These are phyloP conservation scores for Albugo candida DNA, from an alignment of 352 stramenopile genomes.

Conservation along the genomic window DNA sequence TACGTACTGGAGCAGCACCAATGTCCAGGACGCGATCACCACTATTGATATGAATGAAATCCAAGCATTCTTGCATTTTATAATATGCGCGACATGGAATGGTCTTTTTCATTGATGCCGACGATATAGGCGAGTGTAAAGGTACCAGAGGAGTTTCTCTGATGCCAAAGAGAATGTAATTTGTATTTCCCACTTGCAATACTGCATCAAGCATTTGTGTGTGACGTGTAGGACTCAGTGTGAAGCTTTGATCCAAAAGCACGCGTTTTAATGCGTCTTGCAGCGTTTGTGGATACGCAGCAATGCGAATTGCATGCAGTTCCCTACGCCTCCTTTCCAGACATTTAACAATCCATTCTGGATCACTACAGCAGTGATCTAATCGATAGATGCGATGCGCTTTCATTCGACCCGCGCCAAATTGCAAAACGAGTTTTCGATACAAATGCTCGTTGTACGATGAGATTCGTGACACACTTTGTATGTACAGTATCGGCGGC, in stretches of 20 bases:
- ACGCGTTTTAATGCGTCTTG: constrained; percentile 16
- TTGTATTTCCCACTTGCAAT: constrained; percentile 9
- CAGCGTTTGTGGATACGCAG: constrained; percentile 18
- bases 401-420: constrained; percentile 17
- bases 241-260: constrained; percentile 14
- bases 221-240: constrained; percentile 18
- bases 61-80: constrained; percentile 28
- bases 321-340: not conserved
- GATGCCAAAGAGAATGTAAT: constrained; percentile 22
- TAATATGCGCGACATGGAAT: constrained; percentile 30
- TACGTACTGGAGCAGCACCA: constrained; percentile 20
- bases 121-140: not conserved
- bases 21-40: constrained; percentile 23
- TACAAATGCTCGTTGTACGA: not conserved
- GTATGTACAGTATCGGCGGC: too few species aligned
- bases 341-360: constrained; percentile 19
- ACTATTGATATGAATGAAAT: constrained; percentile 6
- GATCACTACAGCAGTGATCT: constrained; percentile 18
- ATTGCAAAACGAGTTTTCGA: not conserved
- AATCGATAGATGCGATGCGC: constrained; percentile 34
- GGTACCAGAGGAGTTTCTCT: not conserved
- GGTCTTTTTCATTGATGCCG: not conserved
- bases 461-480: too few species aligned
- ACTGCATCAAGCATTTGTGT: constrained; percentile 29
- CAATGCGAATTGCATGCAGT: constrained; percentile 10